phyloP scores from a whole-genome alignment of 2,329 filamentous ascomycete genomes.

The Hypoxylon sp. region DNA sequence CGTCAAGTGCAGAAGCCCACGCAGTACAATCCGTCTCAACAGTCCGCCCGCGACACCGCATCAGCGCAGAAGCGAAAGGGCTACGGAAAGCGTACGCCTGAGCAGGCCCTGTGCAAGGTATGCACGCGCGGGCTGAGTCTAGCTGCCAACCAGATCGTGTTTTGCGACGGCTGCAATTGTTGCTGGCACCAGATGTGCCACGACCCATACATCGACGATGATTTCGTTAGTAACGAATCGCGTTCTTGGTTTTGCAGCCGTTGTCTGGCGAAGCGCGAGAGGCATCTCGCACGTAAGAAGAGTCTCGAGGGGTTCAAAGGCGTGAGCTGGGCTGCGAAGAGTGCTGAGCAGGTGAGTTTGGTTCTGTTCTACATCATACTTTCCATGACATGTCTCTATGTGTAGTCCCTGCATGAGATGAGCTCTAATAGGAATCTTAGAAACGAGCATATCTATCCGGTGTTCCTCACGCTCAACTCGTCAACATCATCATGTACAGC shows the following conservation, averaged over 20 bases:
- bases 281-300: conserved; percentile 59
- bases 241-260: conserved; percentile 79
- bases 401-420: background rate
- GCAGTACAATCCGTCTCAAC: conserved; percentile 71
- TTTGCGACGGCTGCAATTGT: conserved; percentile 85
- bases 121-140: conserved; percentile 82
- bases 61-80: conserved; percentile 56
- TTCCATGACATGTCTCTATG: background rate
- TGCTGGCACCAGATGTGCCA: conserved; percentile 89
- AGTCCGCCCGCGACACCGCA: conserved; percentile 46
- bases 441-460: conserved; percentile 74
- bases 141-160: conserved; percentile 83
- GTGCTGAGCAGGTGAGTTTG: conserved; percentile 57
- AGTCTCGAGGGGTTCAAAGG: conserved; percentile 55
- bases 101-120: conserved; percentile 76
- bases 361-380: background rate
- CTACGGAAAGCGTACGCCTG: conserved; percentile 72
- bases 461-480: conserved; percentile 72
- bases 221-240: conserved; percentile 75
- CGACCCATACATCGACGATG: conserved; percentile 79
- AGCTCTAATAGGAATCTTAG: conserved; percentile 55
- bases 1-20: conserved; percentile 78
- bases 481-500: conserved; percentile 74
- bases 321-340: conserved; percentile 59
- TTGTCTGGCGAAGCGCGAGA: conserved; percentile 68